Base-by-base conservation (phyloP, 352 stramenopile genomes). In the Phytophthora cactorum region DNA sequence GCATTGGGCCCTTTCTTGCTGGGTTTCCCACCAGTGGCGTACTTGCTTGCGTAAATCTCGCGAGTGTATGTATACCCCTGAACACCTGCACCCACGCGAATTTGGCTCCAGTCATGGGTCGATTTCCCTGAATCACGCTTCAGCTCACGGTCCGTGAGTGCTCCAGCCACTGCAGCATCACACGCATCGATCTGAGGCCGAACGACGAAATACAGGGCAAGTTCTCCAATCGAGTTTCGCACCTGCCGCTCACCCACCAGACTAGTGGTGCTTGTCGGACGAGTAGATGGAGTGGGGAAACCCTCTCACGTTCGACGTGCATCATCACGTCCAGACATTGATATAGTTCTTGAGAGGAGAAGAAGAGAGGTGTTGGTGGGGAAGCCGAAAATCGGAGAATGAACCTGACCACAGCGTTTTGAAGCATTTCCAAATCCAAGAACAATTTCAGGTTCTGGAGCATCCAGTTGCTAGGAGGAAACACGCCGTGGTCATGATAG, bases 241-340 rank as follows among this genome's bases (percentile, higher is more conserved):
- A 93, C 55, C 64, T 93, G 57, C 80, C 83, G 12, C 77, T 92
- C 28, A 92, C 82, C 2, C 79, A 92, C 51, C 86, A 84, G 34
- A 91, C 86, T 10, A 91, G 81, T 66, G 84, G 22, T 22, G 17
- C 22, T 22, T 22, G 22, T 22, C 22, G 22, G 22, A 22, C 22
- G 22, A 22, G 22, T 22, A 22, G 22, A 22, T 22, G 22, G 22
- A 22, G 22, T 22, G 22, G 22, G 22, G 22, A 22, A 22, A 1
- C 22, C 22, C 22, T 22, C 22, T 22, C 0, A 22, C 22, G 22
- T 22, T 22, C 22, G 22, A 22, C 22, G 0, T 22, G 22, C 22
- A 22, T 22, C 22, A 22, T 22, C 85, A 66, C 85, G 81, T 67
- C 80, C 86, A 85, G 84, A 92, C 84, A 22, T 22, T 22, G 22